Base-by-base conservation (phyloP, 2,329 filamentous ascomycete genomes). In the Fusarium begoniae region DNA sequence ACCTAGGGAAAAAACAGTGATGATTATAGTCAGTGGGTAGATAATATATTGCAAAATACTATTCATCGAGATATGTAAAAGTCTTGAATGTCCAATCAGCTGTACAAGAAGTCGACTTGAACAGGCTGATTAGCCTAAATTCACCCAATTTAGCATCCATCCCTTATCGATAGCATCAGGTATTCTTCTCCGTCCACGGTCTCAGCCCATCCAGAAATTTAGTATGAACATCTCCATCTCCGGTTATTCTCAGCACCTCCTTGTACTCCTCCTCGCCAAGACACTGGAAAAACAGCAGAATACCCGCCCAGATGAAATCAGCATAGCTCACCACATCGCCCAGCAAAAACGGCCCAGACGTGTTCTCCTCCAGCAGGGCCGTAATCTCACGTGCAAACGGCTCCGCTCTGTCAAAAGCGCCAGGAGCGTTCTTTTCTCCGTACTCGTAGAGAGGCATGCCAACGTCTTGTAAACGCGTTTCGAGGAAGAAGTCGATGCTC, bases 301-400 rank as follows among this genome's bases (percentile, higher is more conserved):
- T 81, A 1, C 82, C 83, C 0, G 86, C 85, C 74, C 89, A 86
- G 4, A 89, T 82, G 63, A 93, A 88, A 77, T 91, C 90, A 8
- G 85, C 86, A 78, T 88, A 92, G 44, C 83, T 84, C 7, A 86
- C 82, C 69, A 83, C 84, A 43, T 86, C 79, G 0, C 92, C 92
- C 73, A 88, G 53, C 48, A 93, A 88, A 76, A 88, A 93, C 0
- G 89, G 89, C 0, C 92, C 91, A 76, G 4, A 87, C 80, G 20
- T 18, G 8, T 63, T 67, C 35, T 75, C 72, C 3, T 55, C 35
- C 0, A 75, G 54, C 20, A 75, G 24, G 9, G 48, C 63, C 4
- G 73, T 75, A 2, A 75, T 63, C 26, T 70, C 61, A 17, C 47
- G 69, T 3, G 69, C 56, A 4, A 65, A 73, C 17, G 72, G 62